Percentiles rank a stretch among this genome's conserved stretches.
phyloP scores from a whole-genome alignment of 257 asterid genomes.

The Asclepias syriaca region DNA sequence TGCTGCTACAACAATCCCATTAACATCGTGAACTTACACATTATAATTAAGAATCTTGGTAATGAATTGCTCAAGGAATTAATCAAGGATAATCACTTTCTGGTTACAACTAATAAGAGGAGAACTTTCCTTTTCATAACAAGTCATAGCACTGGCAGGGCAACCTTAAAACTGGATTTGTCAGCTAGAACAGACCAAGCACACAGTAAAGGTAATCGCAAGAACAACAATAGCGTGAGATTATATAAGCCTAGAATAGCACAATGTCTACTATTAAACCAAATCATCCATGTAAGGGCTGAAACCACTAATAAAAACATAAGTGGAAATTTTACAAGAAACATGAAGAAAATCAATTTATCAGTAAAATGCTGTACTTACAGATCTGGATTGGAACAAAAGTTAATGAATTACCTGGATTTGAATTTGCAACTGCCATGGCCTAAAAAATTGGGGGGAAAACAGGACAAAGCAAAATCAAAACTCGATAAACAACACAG shows the following conservation, averaged over 20 bases:
- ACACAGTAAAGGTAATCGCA: not conserved
- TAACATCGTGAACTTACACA: not conserved
- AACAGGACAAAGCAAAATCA: not conserved
- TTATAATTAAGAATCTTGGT: not conserved
- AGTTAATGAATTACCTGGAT: slow-evolving; percentile 48
- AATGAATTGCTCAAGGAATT: not conserved
- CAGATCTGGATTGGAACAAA: slow-evolving; percentile 6
- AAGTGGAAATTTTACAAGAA: not conserved
- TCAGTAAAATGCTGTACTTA: not conserved
- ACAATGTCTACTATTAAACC: not conserved
- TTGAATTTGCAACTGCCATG: slow-evolving; percentile 58
- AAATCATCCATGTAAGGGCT: not conserved
- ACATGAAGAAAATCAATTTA: not conserved
- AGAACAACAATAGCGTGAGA: not conserved
- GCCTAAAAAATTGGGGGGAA: slow-evolving; percentile 38
- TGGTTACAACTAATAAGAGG: not conserved
- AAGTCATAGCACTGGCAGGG: not conserved
- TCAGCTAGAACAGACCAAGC: not conserved
- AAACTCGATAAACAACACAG: not conserved
- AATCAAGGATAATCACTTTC: not conserved
- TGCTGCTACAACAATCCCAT: slow-evolving; percentile 25
- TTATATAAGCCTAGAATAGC: not conserved
- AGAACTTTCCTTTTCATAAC: not conserved
- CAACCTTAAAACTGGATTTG: not conserved
- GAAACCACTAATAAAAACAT: not conserved